Base-by-base conservation (phyloP, 768 basidiomycete species). In the Pleurotus salmoneostramineus region DNA sequence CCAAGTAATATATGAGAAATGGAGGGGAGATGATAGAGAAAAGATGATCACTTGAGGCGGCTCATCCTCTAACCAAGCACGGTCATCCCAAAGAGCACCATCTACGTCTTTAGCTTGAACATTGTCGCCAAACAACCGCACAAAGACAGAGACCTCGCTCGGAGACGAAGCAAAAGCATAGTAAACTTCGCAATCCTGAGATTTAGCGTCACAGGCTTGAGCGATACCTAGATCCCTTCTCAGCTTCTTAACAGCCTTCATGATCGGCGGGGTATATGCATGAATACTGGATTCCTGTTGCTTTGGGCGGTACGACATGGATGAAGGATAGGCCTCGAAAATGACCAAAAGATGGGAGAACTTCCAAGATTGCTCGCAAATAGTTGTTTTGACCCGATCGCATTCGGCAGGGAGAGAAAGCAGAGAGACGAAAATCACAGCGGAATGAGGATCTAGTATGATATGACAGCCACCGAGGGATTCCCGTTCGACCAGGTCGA, bases 201-300 rank as follows among this genome's bases (percentile, higher is more conserved):
- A 63, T 66, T 85, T 86, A 45, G 74, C 76, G 46, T 76, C 76
- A 61, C 76, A 85, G 1, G 79, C 88, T 59, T 87, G 86, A 0
- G 81, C 75, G 12, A 93, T 83, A 21, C 69, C 77, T 21, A 92
- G 52, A 60, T 84, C 82, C 55, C 91, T 74, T 57, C 83, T 72
- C 33, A 93, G 78, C 66, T 81, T 88, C 69, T 82, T 85, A 63
- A 92, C 72, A 0, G 88, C 84, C 61, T 87, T 91, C 57, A 89
- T 62, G 40, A 88, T 78, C 0, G 88, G 85, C 2, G 83, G 82
- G 0, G 87, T 82, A 64, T 86, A 90, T 0, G 84, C 81, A 55
- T 77, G 75, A 43, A 62, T 51, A 10, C 50, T 5, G 43, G 57
- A 45, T 43, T 52, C 40, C 31, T 48, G 59, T 32, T 60, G 62